phyloP scores from a whole-genome alignment of 768 basidiomycete species.

The Dendrothele bispora region DNA sequence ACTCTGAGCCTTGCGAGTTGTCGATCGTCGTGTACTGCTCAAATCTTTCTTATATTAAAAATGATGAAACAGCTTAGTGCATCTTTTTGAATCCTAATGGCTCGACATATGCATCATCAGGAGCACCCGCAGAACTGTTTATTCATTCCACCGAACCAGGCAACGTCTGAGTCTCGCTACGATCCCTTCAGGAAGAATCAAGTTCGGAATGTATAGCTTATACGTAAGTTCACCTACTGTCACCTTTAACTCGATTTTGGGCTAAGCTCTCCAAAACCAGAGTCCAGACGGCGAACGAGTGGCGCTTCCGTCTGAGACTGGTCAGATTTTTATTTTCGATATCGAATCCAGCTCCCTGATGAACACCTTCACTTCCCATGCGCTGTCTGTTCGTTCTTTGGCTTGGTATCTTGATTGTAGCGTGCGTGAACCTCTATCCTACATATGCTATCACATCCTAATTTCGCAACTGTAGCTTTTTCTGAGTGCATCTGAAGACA shows the following conservation, averaged over 20 bases:
- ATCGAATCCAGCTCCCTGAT: slow-evolving; percentile 63
- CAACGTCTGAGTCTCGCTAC: slow-evolving; percentile 56
- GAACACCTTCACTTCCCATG: slow-evolving; percentile 82
- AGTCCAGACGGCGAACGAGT: slow-evolving; percentile 85
- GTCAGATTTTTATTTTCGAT: slow-evolving; percentile 89
- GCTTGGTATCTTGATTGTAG: slow-evolving; percentile 90
- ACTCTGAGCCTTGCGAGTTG: slow-evolving; percentile 68
- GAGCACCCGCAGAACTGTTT: slow-evolving; percentile 66
- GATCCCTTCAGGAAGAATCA: slow-evolving; percentile 66
- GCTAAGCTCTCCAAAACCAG: slow-evolving; percentile 36
- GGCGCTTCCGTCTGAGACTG: slow-evolving; percentile 81
- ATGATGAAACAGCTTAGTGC: slow-evolving; percentile 63
- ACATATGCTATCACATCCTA: not conserved
- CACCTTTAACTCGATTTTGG: slow-evolving; percentile 1
- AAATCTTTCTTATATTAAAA: not conserved
- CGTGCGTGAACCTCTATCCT: slow-evolving; percentile 43
- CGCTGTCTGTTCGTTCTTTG: slow-evolving; percentile 84
- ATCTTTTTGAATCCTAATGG: slow-evolving; percentile 81
- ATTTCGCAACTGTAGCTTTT: slow-evolving; percentile 54
- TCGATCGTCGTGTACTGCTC: not conserved
- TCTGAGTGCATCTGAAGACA: slow-evolving; percentile 90
- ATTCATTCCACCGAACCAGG: slow-evolving; percentile 68
- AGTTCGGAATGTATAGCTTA: slow-evolving; percentile 75
- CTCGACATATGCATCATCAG: slow-evolving; percentile 73
- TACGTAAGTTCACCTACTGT: slow-evolving; percentile 46